Evolutionary conservation across 2,329 filamentous ascomycete genomes (phyloP), one percentile per base, ranked within the genome.

Genomic region (Aspergillus felis): DNA sequence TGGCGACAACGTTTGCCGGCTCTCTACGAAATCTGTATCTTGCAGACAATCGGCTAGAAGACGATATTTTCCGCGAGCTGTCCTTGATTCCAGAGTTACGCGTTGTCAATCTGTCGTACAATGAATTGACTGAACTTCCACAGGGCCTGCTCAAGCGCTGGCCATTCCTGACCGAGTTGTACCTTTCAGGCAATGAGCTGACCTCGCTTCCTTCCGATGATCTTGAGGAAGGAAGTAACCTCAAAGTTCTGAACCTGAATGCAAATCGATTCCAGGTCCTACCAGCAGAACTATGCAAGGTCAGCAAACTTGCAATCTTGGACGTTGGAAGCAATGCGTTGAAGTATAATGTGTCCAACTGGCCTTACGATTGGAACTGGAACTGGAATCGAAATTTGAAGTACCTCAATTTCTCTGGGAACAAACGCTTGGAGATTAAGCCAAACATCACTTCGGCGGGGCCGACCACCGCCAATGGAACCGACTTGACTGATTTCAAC

Each of bases 351-450:
- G 95, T 99, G 50, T 94, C 92, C 29, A 99, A 99, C 69, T 96
- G 96, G 82, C 94, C 93, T 0, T 99, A 99, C 71, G 94, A 99
- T 72, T 99, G 94, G 94, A 99, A 99, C 68, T 99, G 94, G 94
- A 97, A 97, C 70, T 90, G 94, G 82, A 99, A 99, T 68, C 91
- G 90, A 51, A 95, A 97, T 67, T 79, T 99, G 63, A 89, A 92
- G 61, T 99, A 95, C 70, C 87, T 99, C 61, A 99, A 97, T 69
- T 81, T 99, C 69, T 97, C 93, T 0, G 94, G 94, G 53, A 99
- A 99, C 78, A 97, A 96, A 74, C 87, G 93, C 52, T 78, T 99
- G 35, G 94, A 99, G 74, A 97, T 99, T 78, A 87, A 87, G 68
- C 85, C 85, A 0, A 84, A 79, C 59, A 85, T 84, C 27, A 79